phyloP scores from a whole-genome alignment of 257 asterid species.

The Solanum chaucha region DNA sequence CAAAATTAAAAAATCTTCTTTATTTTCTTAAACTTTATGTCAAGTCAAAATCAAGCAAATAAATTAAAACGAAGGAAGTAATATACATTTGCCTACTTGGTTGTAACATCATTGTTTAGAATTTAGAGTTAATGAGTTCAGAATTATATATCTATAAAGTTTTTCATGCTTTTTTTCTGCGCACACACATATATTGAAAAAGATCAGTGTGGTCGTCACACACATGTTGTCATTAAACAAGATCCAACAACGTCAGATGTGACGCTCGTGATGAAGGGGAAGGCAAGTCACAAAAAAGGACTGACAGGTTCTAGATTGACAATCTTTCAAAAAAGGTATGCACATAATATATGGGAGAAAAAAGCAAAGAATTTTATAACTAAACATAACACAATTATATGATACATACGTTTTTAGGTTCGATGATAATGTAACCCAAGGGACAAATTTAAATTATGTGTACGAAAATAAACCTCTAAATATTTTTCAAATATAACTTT shows the following conservation, averaged over 20 bases:
- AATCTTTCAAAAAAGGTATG: background rate
- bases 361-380: background rate
- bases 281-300: accelerated
- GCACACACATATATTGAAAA: background rate
- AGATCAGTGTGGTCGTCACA: background rate
- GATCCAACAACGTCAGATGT: background rate
- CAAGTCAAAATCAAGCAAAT: background rate
- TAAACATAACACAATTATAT: background rate
- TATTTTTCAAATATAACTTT: slow-evolving; percentile 1
- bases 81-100: background rate
- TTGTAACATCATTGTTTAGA: background rate
- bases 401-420: background rate
- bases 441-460: background rate
- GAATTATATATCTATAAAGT: too few relatives aligned
- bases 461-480: background rate
- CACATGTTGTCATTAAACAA: background rate
- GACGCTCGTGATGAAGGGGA: background rate
- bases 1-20: background rate
- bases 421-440: background rate
- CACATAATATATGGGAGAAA: background rate
- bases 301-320: background rate
- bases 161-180: background rate
- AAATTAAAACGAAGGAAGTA: background rate
- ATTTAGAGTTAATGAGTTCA: background rate
- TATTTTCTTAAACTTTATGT: too few relatives aligned